Evolutionary conservation across 2,329 filamentous ascomycete genomes (phyloP).

Genomic region (Fusarium sp.): DNA sequence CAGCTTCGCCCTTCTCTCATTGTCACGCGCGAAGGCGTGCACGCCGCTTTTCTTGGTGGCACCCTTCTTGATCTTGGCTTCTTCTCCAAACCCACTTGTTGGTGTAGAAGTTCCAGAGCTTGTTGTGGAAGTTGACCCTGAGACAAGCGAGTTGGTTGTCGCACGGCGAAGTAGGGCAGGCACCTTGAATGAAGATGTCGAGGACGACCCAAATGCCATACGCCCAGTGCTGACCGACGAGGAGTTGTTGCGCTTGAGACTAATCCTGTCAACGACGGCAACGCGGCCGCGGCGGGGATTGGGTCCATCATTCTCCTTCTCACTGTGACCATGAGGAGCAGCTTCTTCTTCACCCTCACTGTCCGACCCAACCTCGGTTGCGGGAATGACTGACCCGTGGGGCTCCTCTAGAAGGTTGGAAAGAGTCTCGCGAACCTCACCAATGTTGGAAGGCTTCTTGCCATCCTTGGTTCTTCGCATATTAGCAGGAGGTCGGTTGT

Average conservation of each 20-base stretch:
- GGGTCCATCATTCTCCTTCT: conserved; percentile 64
- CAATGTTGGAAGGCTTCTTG: conserved; percentile 78
- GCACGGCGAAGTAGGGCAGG: conserved; percentile 79
- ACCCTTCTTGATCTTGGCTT: conserved; percentile 69
- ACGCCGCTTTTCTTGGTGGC: conserved; percentile 71
- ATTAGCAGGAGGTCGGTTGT: conserved; percentile 68
- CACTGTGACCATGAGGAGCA: conserved; percentile 43
- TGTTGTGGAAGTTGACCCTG: conserved; percentile 49
- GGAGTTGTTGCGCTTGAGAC: conserved; percentile 69
- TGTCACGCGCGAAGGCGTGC: conserved; percentile 70
- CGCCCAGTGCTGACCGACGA: conserved; percentile 52
- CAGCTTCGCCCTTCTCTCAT: conserved; percentile 65
- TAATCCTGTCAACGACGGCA: conserved; percentile 78
- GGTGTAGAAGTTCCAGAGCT: conserved; percentile 51
- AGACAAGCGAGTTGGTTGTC: conserved; percentile 72
- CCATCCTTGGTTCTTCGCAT: conserved; percentile 71
- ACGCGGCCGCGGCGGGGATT: conserved; percentile 52
- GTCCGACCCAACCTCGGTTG: conserved; percentile 52
- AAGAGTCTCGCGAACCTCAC: conserved; percentile 85
- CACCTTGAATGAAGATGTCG: conserved; percentile 69
- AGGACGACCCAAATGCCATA: conserved; percentile 67
- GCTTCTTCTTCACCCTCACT: conserved; percentile 55
- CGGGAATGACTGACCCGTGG: conserved; percentile 61
- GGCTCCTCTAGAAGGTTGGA: conserved; percentile 85
- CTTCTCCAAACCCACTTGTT: conserved; percentile 57